Evolutionary conservation across 805 yeast genomes (phyloP).

Genomic region (Cyberlindnera galapagoensis): DNA sequence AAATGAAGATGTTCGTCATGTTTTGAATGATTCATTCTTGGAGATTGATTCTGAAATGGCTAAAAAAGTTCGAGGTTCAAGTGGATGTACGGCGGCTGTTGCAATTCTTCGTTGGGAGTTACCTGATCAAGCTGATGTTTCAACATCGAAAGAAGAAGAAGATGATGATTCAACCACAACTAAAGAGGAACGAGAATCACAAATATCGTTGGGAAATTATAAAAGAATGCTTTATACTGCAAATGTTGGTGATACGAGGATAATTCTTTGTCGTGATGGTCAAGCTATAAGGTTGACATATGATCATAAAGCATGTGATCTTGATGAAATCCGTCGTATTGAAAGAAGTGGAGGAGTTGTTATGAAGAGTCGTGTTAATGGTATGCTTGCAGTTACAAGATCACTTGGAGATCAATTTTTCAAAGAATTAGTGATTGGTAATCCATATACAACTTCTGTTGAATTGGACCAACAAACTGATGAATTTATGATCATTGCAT

Average conservation of each 20-base stretch:
- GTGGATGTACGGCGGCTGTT: conserved; percentile 95
- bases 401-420: conserved; percentile 91
- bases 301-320: conserved; percentile 90
- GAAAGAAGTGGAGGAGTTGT: conserved; percentile 78
- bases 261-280: conserved; percentile 71
- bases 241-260: conserved; percentile 90
- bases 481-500: conserved; percentile 81
- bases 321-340: conserved; percentile 68
- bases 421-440: conserved; percentile 82
- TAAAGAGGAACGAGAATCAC: conserved; percentile 1
- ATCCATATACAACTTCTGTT: conserved; percentile 88
- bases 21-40: conserved; percentile 61
- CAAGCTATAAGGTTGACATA: conserved; percentile 74
- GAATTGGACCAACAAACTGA: conserved; percentile 54
- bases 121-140: conserved; percentile 19
- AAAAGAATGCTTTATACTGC: conserved; percentile 83
- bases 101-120: conserved; percentile 85
- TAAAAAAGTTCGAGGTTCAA: conserved; percentile 55
- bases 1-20: conserved; percentile 51
- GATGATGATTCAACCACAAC: too few species aligned
- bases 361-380: conserved; percentile 88
- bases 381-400: conserved; percentile 90
- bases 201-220: conserved; percentile 33
- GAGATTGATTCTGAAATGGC: conserved; percentile 69
- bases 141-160: not conserved